Evolutionary conservation across 2,329 filamentous ascomycete species (phyloP).

Genomic region (Botrytis aclada): DNA sequence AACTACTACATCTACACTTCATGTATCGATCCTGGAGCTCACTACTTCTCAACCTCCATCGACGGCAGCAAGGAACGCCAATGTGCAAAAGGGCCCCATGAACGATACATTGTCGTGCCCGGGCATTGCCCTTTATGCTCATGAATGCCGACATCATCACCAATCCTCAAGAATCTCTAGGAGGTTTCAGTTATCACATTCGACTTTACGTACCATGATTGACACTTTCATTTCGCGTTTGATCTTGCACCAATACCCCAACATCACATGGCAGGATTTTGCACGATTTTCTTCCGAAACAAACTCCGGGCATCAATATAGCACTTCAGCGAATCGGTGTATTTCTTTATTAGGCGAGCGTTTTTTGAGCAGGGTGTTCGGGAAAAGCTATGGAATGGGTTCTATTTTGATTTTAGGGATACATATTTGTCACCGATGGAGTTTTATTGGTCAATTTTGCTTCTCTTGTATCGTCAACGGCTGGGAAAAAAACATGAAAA

Average conservation of each 20-base stretch:
- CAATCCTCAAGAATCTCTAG: background rate
- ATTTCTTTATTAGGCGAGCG: background rate
- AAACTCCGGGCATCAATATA: background rate
- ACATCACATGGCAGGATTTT: background rate
- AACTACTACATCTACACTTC: conserved; percentile 76
- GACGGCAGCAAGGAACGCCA: conserved; percentile 60
- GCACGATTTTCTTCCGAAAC: background rate
- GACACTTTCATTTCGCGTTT: background rate
- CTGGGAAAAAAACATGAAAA: background rate
- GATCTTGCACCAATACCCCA: background rate
- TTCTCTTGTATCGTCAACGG: background rate
- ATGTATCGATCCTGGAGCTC: conserved; percentile 64
- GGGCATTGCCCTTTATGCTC: conserved; percentile 57
- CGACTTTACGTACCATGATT: background rate
- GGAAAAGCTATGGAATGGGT: conserved; percentile 2
- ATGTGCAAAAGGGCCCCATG: conserved; percentile 65
- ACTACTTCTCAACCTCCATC: conserved; percentile 68
- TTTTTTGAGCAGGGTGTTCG: conserved; percentile 6
- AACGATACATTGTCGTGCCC: conserved; percentile 68
- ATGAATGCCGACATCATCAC: conserved; percentile 12
- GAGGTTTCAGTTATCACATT: background rate
- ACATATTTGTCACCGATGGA: background rate
- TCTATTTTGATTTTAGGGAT: background rate
- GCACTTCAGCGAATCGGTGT: background rate
- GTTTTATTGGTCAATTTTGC: background rate